A percentile compares a stretch with the other conserved stretches of the same genome.
Evolutionary conservation across 345 rosid genomes (phyloP).

Genomic region (Hibiscus syriacus): DNA sequence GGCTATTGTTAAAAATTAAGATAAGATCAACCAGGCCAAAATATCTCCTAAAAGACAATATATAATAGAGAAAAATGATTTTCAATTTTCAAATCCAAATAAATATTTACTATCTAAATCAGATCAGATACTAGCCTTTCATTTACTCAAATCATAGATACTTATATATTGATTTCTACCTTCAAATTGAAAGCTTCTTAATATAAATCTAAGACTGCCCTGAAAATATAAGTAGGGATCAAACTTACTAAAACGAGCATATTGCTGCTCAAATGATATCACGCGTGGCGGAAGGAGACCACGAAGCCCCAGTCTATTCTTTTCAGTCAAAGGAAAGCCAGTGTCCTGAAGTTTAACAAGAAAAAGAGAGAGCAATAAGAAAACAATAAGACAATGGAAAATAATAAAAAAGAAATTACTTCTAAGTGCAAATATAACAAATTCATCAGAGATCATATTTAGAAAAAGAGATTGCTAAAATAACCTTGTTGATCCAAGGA

Average conservation of each 20-base stretch:
- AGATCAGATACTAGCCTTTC: background rate
- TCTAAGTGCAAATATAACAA: background rate
- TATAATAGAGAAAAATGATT: background rate
- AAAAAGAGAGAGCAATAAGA: background rate
- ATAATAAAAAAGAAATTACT: no score
- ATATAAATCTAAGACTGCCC: background rate
- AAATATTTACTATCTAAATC: background rate
- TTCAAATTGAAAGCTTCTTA: no score
- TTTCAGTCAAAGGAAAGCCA: slow-evolving; percentile 88
- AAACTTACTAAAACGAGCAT: slow-evolving; percentile 90
- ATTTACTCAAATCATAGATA: background rate
- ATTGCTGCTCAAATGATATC: slow-evolving; percentile 79
- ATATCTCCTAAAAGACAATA: background rate
- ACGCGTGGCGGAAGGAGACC: slow-evolving; percentile 98
- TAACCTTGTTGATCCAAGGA: slow-evolving; percentile 99
- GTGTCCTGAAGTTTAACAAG: slow-evolving; percentile 59
- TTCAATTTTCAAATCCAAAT: background rate
- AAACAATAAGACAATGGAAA: background rate
- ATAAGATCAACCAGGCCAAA: background rate
- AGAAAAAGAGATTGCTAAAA: no score
- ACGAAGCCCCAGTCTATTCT: slow-evolving; percentile 88
- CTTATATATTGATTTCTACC: no score
- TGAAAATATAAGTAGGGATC: background rate
- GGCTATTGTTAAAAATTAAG: background rate
- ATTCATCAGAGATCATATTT: background rate